Evolutionary conservation across 2,329 filamentous ascomycete species (phyloP), one percentile per base, ranked within the genome.

Genomic region (Aspergillus tamarii): DNA sequence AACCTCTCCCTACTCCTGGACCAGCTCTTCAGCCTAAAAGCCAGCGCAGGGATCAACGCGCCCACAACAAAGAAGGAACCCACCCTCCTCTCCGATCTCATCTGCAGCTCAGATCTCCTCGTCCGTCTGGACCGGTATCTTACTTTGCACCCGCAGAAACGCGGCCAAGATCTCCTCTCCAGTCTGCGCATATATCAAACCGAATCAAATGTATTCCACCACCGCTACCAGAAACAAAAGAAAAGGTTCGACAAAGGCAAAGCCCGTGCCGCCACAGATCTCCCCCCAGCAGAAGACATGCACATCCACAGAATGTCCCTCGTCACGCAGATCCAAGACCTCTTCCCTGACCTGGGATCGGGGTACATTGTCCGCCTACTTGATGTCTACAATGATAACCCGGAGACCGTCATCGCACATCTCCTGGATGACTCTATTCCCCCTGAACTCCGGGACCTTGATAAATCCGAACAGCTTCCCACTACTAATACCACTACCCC

Each of bases 251-350:
- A 75, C 53, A 83, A 83, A 62, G 81, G 80, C 16, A 83, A 83
- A 70, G 72, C 66, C 14, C 76, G 72, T 26, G 78, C 73, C 30
- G 78, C 73, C 12, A 43, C 62, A 28, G 70, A 71, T 14, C 67
- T 63, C 21, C 61, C 70, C 7, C 72, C 73, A 3, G 72, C 80
- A 57, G 79, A 77, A 10, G 82, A 84, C 50, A 81, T 94, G 39
- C 92, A 95, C 72, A 81, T 94, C 26, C 93, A 97, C 77, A 89
- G 85, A 48, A 90, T 96, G 87, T 94, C 91, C 70, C 87, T 94
- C 56, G 88, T 98, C 58, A 91, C 91, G 0, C 92, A 96, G 75
- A 85, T 99, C n/a, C 93, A 97, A 74, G 94, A 99, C 73, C 83
- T 98, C 0, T 97, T 98, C 73, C 93, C 94, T 0, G 88, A 96